Percentiles rank a stretch among this genome's conserved stretches.
Conservation (phyloP, 371 early-diverging fungal genomes). For the Blyttiomyces sp. region DNA sequence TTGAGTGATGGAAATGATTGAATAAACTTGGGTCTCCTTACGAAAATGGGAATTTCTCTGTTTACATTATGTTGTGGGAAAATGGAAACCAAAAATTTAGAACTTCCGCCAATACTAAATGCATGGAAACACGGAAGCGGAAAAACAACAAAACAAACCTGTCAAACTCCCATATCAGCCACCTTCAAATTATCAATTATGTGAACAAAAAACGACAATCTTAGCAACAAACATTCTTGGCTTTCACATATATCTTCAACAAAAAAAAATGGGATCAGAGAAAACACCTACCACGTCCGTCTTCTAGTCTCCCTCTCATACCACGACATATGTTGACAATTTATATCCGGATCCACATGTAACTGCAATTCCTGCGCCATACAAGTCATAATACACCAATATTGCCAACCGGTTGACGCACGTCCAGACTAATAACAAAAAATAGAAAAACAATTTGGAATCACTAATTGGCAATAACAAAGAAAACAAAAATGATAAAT, state of each 20-base stretch:
- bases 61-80: no score
- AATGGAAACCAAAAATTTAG: no score
- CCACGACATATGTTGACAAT: background rate
- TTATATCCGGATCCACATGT: background rate
- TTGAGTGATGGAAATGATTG: background rate
- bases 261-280: no score
- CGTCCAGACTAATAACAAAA: no score
- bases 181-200: background rate
- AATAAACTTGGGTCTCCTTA: background rate
- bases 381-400: constrained; percentile 6
- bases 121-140: no score
- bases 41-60: background rate
- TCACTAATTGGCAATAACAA: no score
- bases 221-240: no score
- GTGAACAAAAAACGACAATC: background rate
- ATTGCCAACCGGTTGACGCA: background rate
- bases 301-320: background rate
- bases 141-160: no score
- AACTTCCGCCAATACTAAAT: no score
- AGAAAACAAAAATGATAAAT: no score
- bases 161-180: constrained; percentile 2
- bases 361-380: background rate
- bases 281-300: background rate
- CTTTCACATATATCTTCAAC: no score
- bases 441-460: no score